A percentile compares a stretch with the other conserved stretches of the same genome.
These are phyloP conservation scores for Calonectria crousiana DNA, from an alignment of 2,329 filamentous ascomycete species.

Conservation along the genomic window DNA sequence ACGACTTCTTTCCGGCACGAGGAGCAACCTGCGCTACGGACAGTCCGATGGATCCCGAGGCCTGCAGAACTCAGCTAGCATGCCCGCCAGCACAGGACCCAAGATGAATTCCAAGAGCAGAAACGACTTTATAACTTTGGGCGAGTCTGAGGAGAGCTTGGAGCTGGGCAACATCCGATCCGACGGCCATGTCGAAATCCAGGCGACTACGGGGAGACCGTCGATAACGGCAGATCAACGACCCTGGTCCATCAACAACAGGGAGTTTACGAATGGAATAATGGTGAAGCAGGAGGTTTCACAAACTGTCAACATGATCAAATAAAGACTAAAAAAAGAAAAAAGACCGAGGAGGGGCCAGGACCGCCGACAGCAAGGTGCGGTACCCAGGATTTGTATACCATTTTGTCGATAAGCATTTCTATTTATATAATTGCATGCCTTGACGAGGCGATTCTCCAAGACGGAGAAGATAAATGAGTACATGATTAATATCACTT, in stretches of 20 bases:
- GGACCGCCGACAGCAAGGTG: background rate
- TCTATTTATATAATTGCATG: background rate
- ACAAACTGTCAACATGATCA: constrained; percentile 14
- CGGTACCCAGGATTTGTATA: background rate
- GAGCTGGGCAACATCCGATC: constrained; percentile 18
- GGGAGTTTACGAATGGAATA: background rate
- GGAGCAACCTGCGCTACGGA: constrained; percentile 7
- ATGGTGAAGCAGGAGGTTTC: constrained; percentile 24
- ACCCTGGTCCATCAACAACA: background rate
- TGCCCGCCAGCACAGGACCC: background rate
- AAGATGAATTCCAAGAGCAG: constrained; percentile 7
- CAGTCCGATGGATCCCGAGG: constrained; percentile 9
- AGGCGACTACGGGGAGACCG: background rate
- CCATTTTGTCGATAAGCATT: background rate
- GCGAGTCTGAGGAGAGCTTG: constrained; percentile 22
- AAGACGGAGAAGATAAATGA: background rate
- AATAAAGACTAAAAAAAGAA: background rate
- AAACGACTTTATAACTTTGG: constrained; percentile 20
- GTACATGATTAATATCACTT: background rate
- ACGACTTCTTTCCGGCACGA: constrained; percentile 29
- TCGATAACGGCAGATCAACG: background rate
- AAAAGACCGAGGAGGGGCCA: background rate
- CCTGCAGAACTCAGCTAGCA: background rate
- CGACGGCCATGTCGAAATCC: constrained; percentile 8
- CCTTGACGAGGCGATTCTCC: background rate